Evolutionary conservation across 306 rosid genomes (phyloP), one percentile per base, ranked within the genome.

Genomic region (Cicer yamashitae): DNA sequence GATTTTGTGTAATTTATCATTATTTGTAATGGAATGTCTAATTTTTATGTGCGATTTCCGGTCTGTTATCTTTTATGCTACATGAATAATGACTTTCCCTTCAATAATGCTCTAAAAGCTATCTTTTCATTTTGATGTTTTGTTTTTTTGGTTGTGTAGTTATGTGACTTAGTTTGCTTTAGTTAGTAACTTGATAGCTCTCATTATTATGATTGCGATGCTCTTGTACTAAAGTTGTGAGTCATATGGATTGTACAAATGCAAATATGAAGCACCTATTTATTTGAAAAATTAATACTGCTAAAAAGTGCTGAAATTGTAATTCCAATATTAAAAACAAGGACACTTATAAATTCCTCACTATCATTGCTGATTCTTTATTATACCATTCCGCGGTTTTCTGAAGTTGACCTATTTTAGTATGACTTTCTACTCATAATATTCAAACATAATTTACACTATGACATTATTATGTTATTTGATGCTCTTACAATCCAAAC

Each of bases 351-450:
- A 52, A 38, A 45, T 11, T 51, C 74, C 68, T 43, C 56, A 71
- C 76, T 79, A 61, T 46, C 65, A 14, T 57, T 65, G 38, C 73
- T 12, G 59, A 40, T 52, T 54, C 58, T 51, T 57, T 84, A 43
- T 76, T 66, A 64, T 65, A 48, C 59, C 58, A 17, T 38, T 59
- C 79, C 3, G 38, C 58, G 60, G 45, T 45, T 65, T 22, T 41
- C 65, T 58, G 22, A 72, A 71, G 8, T 71, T 48, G 50, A 59
- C 76, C 63, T 51, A 51, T 30, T 58, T 67, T 53, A 11, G 71
- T 1, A 43, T 11, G 11, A 43, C 52, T 63, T 71, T 18, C 39
- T 48, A 2, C 66, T 56, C 25, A 48, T 12, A 61, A 6, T 6
- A 8, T 76, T 51, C 45, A 46, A 15, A 30, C 46, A 38, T 37